Evolutionary conservation across 2,329 filamentous ascomycete species (phyloP), one percentile per base, ranked within the genome.

Genomic region (Gremmenia infestans): DNA sequence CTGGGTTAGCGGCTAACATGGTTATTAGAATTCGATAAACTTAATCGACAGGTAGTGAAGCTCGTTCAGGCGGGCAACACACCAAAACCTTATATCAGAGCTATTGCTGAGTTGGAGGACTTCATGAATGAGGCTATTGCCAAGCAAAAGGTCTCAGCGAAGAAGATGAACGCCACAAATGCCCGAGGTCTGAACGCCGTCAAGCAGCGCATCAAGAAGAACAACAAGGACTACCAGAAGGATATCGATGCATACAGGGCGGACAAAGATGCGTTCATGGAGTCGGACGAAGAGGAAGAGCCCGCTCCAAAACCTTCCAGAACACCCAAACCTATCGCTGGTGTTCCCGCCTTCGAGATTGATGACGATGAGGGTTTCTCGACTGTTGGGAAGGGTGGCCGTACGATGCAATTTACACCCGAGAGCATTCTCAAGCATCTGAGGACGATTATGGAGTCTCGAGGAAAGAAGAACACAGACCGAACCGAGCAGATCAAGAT

Each of bases 401-500:
- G 91, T 73, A 85, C 90, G 52, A 80, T 97, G 56, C 86, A 89
- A 68, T 97, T 96, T 74, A 99, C 95, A 12, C 89, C 93, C 22
- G 94, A 99, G 78, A 94, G 92, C 73, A 99, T 99, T 70, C 88
- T 97, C 73, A 99, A 99, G 81, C 91, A 97, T 74, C 82, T 99
- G 52, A 86, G 93, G 56, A 83, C 86, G 52, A 97, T 99, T 70
- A 81, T 97, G 71, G 94, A 99, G 78, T 92, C 93, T 57, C 85
- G 94, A 78, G 94, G 94, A 72, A 95, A 96, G 81, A 99, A 99
- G 84, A 97, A 97, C 80, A 97, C 94, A 63, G 94, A 99, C 73
- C 87, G 91, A 49, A 71, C 83, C 48, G 94, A 99, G 76, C 94
- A 99, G 76, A 97, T 99, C 74, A 87, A 88, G 74, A 87, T 93